Conservation (phyloP, 2,329 filamentous ascomycete genomes). For the Falciphora oryzae region DNA sequence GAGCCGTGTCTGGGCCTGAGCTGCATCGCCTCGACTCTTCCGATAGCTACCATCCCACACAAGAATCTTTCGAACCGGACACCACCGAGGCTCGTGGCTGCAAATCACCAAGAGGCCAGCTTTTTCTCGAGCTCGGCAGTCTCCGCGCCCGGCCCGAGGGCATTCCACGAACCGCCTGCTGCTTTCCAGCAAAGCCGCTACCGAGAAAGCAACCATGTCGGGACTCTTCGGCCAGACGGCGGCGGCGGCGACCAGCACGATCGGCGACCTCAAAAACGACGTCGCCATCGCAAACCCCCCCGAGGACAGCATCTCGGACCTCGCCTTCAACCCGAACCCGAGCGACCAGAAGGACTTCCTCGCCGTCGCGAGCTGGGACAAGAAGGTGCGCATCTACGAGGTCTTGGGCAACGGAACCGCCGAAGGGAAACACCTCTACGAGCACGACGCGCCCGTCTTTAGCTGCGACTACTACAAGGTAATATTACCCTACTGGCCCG, state of each 20-base stretch:
- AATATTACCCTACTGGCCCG: conserved; percentile 26
- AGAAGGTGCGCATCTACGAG: conserved; percentile 96
- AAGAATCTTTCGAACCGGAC: neutral
- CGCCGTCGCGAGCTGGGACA: conserved; percentile 92
- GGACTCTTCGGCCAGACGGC: conserved; percentile 52
- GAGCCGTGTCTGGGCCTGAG: neutral
- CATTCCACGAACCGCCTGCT: neutral
- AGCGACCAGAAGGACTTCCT: conserved; percentile 64
- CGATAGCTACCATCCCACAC: too few relatives aligned
- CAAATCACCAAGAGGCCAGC: neutral
- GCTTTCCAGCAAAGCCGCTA: neutral
- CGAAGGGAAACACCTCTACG: conserved; percentile 78
- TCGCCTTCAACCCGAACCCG: conserved; percentile 59
- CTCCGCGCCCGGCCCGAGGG: neutral
- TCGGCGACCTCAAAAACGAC: conserved; percentile 88
- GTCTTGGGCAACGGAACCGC: conserved; percentile 72
- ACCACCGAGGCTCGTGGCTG: neutral
- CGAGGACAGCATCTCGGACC: conserved; percentile 82
- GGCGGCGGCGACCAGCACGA: conserved; percentile 58
- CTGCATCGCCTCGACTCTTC: neutral
- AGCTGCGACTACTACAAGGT: conserved; percentile 86
- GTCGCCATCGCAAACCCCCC: conserved; percentile 73
- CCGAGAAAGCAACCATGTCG: conserved; percentile 45
- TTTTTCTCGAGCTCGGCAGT: neutral
- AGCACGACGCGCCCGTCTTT: conserved; percentile 80